Conservation (phyloP, 2,329 filamentous ascomycete genomes). For the Penicillium hesseltinei region DNA sequence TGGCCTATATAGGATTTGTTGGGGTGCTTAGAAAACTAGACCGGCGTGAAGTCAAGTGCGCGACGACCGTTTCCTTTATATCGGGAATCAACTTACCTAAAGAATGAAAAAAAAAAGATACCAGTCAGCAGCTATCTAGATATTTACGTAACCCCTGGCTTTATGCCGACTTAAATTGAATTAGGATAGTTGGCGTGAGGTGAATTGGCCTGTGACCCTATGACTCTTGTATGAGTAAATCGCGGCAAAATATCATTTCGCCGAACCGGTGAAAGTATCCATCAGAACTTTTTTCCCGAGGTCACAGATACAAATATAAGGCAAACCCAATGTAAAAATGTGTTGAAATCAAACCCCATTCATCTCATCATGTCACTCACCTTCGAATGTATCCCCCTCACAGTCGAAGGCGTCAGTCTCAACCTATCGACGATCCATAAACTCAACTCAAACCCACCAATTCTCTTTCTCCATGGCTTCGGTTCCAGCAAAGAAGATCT, state of each 20-base stretch:
- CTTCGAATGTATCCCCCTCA: constrained; percentile 13
- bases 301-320: background rate
- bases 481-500: constrained; percentile 29
- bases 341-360: background rate
- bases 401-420: constrained; percentile 22
- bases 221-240: constrained; percentile 1
- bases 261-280: background rate
- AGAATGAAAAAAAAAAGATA: background rate
- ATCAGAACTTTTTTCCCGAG: background rate
- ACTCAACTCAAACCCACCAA: constrained; percentile 16
- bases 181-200: background rate
- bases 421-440: constrained; percentile 22
- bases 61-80: background rate
- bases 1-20: background rate
- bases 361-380: constrained; percentile 11
- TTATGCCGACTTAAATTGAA: too few species aligned
- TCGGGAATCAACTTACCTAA: background rate
- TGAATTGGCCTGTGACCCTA: background rate
- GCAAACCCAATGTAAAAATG: background rate
- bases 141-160: background rate
- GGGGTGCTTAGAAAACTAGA: background rate
- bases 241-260: constrained; percentile 7
- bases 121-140: too few species aligned
- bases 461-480: constrained; percentile 29
- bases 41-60: background rate